Base-by-base conservation (phyloP, 805 yeast genomes). In the Lipomyces kockii region DNA sequence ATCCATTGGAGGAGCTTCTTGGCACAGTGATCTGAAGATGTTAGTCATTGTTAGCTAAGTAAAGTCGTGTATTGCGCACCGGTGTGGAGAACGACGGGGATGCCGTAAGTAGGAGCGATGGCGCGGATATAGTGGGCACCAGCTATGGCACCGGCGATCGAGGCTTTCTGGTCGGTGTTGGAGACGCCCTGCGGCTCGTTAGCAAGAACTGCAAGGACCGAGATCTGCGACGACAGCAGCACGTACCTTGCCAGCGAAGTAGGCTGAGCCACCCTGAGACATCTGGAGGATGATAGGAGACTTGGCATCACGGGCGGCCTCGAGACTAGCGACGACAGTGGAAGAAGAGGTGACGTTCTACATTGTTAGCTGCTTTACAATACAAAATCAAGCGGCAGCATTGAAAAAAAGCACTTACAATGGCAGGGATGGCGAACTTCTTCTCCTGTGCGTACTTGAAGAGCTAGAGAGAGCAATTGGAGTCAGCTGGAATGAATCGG, bases 251-350 rank as follows among this genome's bases (percentile, higher is more conserved):
- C 99, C 99, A 73, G 99, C 99, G 81, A 95, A 95, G 91, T 88
- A 95, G 73, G 98, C 98, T 75, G 99, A 97, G 86, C 99, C 99
- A 85, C 99, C 99, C 83, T 95, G 92, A 70, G 98, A 94, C 76
- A 94, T 88, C 85, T 95, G 99, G 80, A 95, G 84, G 80, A 95
- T 91, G 83, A 95, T 92, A 84, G 99, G 99, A 71, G 97, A 87
- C 75, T 89, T 86, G 84, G 84, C 86, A 83, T 95, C 98, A 82
- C 97, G 91, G 70, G 98, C 97, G 73, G 98, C 97, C 83, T 95
- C 97, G 77, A 95, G 85, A 71, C 98, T 97, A 76, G 98, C 97
- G 80, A 92, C 90, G 67, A 89, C 98, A 72, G 98, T 94, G 69
- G 98, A 94, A 49, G 98, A 93, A 46, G 98, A 91, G 74, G 99